Evolutionary conservation across 805 yeast genomes (phyloP).

Genomic region (Debaryomyces castellii): DNA sequence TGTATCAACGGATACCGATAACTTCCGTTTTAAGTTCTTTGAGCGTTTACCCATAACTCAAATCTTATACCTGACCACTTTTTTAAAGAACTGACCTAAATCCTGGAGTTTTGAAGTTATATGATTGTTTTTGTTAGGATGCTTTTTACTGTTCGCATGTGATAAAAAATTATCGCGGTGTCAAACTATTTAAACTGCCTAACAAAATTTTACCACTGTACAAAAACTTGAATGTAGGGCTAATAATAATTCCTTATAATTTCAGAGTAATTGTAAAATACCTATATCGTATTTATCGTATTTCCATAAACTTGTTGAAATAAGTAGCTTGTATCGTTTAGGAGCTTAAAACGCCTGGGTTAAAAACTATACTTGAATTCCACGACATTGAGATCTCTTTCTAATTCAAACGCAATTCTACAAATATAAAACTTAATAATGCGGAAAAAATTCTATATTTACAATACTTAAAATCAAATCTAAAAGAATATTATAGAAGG

Average conservation of each 20-base stretch:
- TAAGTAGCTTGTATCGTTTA: too few relatives aligned
- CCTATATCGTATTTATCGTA: too few relatives aligned
- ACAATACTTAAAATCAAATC: not conserved
- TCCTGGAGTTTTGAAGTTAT: not conserved
- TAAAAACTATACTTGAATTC: too few relatives aligned
- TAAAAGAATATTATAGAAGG: not conserved
- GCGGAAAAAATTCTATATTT: not conserved
- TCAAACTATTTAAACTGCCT: too few relatives aligned
- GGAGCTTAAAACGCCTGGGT: too few relatives aligned
- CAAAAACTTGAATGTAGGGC: too few relatives aligned
- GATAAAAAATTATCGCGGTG: slow-evolving; percentile 1
- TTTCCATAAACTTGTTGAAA: too few relatives aligned
- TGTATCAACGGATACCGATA: not conserved
- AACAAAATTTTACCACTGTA: too few relatives aligned
- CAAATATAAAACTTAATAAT: not conserved
- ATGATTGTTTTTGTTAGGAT: not conserved
- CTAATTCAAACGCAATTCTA: too few relatives aligned
- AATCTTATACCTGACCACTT: not conserved
- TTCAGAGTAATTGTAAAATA: too few relatives aligned
- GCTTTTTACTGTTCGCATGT: not conserved
- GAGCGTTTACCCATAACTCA: not conserved
- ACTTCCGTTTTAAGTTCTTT: not conserved
- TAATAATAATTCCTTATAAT: too few relatives aligned
- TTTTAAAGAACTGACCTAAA: not conserved
- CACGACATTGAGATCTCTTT: too few relatives aligned